Evolutionary conservation across 2,329 filamentous ascomycete species (phyloP).

Genomic region (Fusarium azukiicola): DNA sequence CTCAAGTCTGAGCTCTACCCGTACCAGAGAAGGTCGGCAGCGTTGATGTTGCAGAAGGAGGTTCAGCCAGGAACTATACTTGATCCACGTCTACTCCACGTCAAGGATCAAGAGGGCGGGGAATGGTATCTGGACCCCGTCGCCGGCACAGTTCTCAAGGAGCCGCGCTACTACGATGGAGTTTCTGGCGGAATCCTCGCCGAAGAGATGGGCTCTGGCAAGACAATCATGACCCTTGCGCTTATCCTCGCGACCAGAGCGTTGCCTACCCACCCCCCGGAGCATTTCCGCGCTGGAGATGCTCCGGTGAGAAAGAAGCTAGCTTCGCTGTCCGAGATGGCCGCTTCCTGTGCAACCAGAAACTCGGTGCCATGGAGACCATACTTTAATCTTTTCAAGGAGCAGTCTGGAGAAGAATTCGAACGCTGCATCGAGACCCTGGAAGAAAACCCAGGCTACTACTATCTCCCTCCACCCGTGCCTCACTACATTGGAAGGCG

Average conservation of each 20-base stretch:
- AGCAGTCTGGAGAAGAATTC: constrained; percentile 71
- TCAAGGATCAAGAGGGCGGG: constrained; percentile 79
- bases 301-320: constrained; percentile 68
- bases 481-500: constrained; percentile 55
- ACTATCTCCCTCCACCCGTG: constrained; percentile 73
- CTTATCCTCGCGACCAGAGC: constrained; percentile 88
- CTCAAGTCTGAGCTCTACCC: constrained; percentile 84
- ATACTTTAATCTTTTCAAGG: constrained; percentile 76
- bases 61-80: constrained; percentile 80
- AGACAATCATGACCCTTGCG: constrained; percentile 92
- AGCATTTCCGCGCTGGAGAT: constrained; percentile 73
- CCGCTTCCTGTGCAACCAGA: constrained; percentile 84
- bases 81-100: constrained; percentile 86
- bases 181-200: constrained; percentile 89
- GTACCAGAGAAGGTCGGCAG: constrained; percentile 90
- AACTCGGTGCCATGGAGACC: constrained; percentile 85
- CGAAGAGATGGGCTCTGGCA: constrained; percentile 91
- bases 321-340: constrained; percentile 87
- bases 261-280: constrained; percentile 83
- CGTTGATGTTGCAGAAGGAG: constrained; percentile 92
- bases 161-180: constrained; percentile 87
- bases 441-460: constrained; percentile 77
- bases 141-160: constrained; percentile 79
- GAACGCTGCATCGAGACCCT: constrained; percentile 77
- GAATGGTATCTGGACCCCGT: constrained; percentile 86